Conservation (phyloP, 352 stramenopile genomes). For the Phytophthora uliginosa region DNA sequence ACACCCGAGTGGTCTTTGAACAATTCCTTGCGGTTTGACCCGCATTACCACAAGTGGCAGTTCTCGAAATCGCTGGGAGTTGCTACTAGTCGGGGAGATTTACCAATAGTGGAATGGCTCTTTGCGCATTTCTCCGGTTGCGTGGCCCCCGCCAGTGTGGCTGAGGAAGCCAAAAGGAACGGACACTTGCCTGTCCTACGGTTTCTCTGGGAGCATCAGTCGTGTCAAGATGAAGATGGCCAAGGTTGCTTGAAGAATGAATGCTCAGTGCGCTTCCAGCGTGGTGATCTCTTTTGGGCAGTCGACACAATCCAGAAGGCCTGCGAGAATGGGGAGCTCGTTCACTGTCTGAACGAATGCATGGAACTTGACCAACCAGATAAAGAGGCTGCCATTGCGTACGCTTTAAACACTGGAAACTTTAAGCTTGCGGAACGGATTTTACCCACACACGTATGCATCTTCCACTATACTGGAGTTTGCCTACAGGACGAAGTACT, state of each 20-base stretch:
- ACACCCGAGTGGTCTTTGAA: background rate
- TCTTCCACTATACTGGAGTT: background rate
- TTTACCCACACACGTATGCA: background rate
- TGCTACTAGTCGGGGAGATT: background rate
- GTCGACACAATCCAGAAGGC: background rate
- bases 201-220: background rate
- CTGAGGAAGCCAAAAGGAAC: background rate
- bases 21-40: background rate
- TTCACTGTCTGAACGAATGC: background rate
- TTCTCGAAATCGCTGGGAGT: background rate
- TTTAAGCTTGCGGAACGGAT: background rate
- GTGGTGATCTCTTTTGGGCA: background rate
- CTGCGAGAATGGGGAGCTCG: constrained; percentile 2
- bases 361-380: background rate
- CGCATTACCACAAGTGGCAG: background rate
- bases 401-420: background rate
- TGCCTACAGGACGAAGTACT: background rate
- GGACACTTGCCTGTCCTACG: background rate
- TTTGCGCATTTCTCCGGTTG: background rate
- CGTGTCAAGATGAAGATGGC: background rate
- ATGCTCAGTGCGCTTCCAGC: background rate
- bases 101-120: background rate
- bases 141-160: background rate
- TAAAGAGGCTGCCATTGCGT: background rate
- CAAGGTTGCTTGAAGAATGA: background rate